These are phyloP conservation scores for Citrus inodora DNA, from an alignment of 345 rosid genomes.

Conservation along the genomic window DNA sequence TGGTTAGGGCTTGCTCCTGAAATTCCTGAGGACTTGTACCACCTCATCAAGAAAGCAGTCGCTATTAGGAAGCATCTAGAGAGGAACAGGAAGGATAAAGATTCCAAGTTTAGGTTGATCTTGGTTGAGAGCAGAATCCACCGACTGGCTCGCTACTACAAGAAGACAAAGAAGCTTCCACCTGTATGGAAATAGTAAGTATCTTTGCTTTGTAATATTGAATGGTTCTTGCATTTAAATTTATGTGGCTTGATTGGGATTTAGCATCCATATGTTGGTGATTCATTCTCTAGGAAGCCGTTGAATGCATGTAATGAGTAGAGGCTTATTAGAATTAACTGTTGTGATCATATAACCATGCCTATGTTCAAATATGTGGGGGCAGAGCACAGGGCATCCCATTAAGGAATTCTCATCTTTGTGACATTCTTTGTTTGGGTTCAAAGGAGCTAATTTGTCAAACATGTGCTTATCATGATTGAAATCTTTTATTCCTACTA, in stretches of 20 bases:
- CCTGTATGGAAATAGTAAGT: slow-evolving; percentile 93
- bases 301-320: not conserved
- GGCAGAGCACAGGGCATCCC: not conserved
- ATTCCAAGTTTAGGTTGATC: slow-evolving; percentile 84
- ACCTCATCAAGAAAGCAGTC: slow-evolving; percentile 88
- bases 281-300: not conserved
- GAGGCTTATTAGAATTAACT: no score
- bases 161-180: slow-evolving; percentile 94
- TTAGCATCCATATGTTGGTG: not conserved
- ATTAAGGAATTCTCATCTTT: not conserved
- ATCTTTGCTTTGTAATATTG: not conserved
- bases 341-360: not conserved
- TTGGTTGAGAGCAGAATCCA: slow-evolving; percentile 94
- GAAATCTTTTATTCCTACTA: not conserved
- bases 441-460: not conserved
- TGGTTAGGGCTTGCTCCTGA: slow-evolving; percentile 78
- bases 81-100: slow-evolving; percentile 97
- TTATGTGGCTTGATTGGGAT: not conserved
- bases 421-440: not conserved
- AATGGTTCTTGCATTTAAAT: not conserved
- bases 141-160: slow-evolving; percentile 91
- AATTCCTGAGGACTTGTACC: slow-evolving; percentile 89
- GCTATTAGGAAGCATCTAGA: slow-evolving; percentile 93
- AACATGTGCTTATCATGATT: not conserved
- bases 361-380: not conserved